Base-by-base conservation (phyloP, 495 filamentous ascomycete species). In the Barbatosphaeria neglecta region DNA sequence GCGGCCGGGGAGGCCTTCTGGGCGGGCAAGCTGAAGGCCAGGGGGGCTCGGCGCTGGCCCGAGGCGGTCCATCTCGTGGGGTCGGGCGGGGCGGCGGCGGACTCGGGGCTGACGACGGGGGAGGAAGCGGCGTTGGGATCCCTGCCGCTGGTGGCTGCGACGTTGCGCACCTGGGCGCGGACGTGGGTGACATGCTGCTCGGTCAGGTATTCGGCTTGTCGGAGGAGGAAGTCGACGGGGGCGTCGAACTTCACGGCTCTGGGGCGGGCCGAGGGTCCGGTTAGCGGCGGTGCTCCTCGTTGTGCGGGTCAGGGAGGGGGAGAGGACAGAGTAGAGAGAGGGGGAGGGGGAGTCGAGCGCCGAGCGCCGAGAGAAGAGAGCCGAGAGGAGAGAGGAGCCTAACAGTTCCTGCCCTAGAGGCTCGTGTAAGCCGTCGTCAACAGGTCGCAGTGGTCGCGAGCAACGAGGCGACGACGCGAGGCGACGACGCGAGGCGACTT, bases 141-240 rank as follows among this genome's bases (percentile, higher is more conserved):
- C 23, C 70, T 74, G 16, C 62, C 53, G 11, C 13, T n/a, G 1
- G 31, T 35, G 2, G 63, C 61, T 4, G 68, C 58, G 4, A 84
- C 81, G 64, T 82, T 90, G 42, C 82, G 77, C 77, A 98, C 89
- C 66, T 96, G 90, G 6, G 86, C 87, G 52, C 86, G 79, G 28
- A 95, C 84, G 60, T 95, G 84, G 0, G 83, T 83, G 6, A 93
- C 72, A 63, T 97, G 87, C 37, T 84, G 78, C 65, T 98, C 89
- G 55, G 93, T 94, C 2, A 96, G 80, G 83, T 89, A 96, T 66
- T 87, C 87, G 50, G 87, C 87, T 62, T 97, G 87, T 60, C 96
- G 90, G 5, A 95, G 79, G 7, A 98, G 69, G 59, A 97, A 98
- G 20, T 88, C 75, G 22, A 89, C 76, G 11, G 85, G 82, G 31